Conservation (phyloP, 208 protist species). For the Leishmania tropica region DNA sequence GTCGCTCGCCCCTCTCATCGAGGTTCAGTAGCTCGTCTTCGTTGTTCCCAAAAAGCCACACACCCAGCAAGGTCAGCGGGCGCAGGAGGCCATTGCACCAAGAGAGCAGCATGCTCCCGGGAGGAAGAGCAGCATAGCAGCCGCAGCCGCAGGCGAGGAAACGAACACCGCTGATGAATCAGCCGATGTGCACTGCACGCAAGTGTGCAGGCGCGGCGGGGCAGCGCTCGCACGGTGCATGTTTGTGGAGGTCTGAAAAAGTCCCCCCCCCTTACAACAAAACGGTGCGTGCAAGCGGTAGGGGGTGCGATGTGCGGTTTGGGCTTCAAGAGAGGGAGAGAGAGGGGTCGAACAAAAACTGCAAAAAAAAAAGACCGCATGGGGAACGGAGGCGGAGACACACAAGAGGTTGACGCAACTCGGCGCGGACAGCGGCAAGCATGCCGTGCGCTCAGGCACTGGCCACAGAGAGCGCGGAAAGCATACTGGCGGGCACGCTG, state of each 20-base stretch:
- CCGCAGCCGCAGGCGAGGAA: background rate
- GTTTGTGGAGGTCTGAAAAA: background rate
- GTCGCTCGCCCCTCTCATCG: conserved; percentile 10
- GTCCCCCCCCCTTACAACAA: background rate
- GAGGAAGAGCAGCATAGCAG: background rate
- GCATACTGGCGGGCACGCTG: background rate
- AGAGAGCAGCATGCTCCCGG: background rate
- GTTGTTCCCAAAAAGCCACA: conserved; percentile 21
- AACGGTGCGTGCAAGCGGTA: background rate
- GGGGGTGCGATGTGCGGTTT: background rate
- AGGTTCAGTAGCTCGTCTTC: conserved; percentile 16
- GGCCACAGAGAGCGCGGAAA: background rate
- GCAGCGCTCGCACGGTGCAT: background rate
- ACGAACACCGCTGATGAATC: background rate
- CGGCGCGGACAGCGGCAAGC: background rate
- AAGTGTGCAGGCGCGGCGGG: background rate
- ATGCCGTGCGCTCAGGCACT: background rate
- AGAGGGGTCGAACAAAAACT: background rate
- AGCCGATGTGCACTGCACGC: background rate
- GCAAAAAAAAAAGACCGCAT: background rate
- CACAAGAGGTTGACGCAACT: background rate
- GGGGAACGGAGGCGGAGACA: background rate
- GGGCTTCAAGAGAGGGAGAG: background rate
- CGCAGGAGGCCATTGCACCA: conserved; percentile 11
- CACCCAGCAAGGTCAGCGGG: background rate